Evolutionary conservation across 2,329 filamentous ascomycete genomes (phyloP).

Genomic region (Cytospora leucostoma): DNA sequence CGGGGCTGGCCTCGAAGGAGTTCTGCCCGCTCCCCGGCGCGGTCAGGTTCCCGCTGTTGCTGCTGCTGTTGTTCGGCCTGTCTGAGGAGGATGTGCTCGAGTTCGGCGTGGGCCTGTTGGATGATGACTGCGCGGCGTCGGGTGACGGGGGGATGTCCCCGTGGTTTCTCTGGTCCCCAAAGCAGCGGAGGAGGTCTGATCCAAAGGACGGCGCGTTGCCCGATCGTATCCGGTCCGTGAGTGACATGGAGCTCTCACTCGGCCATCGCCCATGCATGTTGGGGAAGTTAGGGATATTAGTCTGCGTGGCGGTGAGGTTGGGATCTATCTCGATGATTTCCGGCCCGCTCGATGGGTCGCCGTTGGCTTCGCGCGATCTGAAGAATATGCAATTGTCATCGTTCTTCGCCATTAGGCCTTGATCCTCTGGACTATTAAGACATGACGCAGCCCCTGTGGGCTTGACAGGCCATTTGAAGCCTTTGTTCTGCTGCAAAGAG

Average conservation of each 20-base stretch:
- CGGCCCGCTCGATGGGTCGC: conserved; percentile 42
- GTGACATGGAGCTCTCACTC: conserved; percentile 6
- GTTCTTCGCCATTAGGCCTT: conserved; percentile 47
- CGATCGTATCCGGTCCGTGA: conserved; percentile 17
- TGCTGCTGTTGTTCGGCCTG: conserved; percentile 32
- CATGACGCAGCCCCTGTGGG: conserved; percentile 19
- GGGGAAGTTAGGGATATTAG: conserved; percentile 29
- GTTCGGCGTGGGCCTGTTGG: conserved; percentile 60
- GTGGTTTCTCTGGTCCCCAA: conserved; percentile 44
- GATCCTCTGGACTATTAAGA: conserved; percentile 18
- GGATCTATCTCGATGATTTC: conserved; percentile 44
- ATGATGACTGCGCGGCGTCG: conserved; percentile 48
- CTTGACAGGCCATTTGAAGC: conserved; percentile 1
- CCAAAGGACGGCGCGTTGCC: conserved; percentile 28
- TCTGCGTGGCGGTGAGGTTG: conserved; percentile 37
- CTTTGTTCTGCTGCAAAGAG: conserved; percentile 7
- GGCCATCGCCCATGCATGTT: conserved; percentile 32
- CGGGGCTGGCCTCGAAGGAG: conserved; percentile 57
- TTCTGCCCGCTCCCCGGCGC: conserved; percentile 35
- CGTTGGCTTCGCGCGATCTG: conserved; percentile 43
- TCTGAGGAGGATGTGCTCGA: conserved; percentile 55
- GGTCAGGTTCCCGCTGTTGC: conserved; percentile 22
- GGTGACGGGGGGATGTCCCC: conserved; percentile 53
- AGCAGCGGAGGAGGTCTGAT: conserved; percentile 43
- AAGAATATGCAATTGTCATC: conserved; percentile 46